phyloP scores from a whole-genome alignment of 2,329 filamentous ascomycete genomes.

The Penicillium olsonii region DNA sequence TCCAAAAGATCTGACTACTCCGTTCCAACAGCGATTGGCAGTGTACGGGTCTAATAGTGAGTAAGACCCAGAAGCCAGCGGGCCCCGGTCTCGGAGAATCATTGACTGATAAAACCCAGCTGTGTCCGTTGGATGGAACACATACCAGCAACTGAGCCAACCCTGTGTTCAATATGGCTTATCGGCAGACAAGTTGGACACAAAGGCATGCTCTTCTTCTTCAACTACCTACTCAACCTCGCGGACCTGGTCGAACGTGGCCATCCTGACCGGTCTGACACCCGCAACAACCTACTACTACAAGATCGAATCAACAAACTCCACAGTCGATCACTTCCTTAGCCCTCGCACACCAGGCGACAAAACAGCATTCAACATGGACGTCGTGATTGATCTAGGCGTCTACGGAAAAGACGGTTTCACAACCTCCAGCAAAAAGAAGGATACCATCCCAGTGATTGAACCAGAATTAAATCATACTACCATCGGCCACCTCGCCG shows the following conservation, averaged over 20 bases:
- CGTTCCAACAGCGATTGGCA: constrained; percentile 56
- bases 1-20: constrained; percentile 54
- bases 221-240: constrained; percentile 57
- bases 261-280: constrained; percentile 48
- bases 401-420: constrained; percentile 57
- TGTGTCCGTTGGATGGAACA: constrained; percentile 60
- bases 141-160: constrained; percentile 49
- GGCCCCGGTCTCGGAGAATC: too few relatives aligned
- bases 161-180: constrained; percentile 57
- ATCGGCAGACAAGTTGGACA: constrained; percentile 41
- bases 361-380: constrained; percentile 55
- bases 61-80: constrained; percentile 12
- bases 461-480: constrained; percentile 59
- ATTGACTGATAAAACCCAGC: constrained; percentile 34
- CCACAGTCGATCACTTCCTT: constrained; percentile 55
- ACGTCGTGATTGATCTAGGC: constrained; percentile 57
- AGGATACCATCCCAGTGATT: constrained; percentile 52
- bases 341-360: constrained; percentile 58
- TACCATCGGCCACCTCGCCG: constrained; percentile 58
- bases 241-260: constrained; percentile 56
- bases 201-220: constrained; percentile 47
- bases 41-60: constrained; percentile 53
- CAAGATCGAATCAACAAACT: constrained; percentile 59
- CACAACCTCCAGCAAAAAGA: constrained; percentile 51
- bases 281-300: constrained; percentile 63